Conservation (phyloP, 257 asterid genomes). For the Forsythia viridissima region DNA sequence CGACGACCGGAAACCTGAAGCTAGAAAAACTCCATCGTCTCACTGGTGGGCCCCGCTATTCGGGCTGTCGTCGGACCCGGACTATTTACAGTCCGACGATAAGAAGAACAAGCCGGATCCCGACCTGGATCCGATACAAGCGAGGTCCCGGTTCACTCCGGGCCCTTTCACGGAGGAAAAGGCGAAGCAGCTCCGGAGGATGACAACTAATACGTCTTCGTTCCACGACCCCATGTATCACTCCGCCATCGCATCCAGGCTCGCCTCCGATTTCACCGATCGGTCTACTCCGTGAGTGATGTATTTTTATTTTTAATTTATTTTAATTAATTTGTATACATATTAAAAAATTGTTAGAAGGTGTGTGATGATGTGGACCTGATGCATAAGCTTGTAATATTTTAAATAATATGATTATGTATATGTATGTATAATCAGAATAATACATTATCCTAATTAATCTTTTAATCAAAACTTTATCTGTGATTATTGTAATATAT, state of each 20-base stretch:
- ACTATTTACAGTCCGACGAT: conserved; percentile 36
- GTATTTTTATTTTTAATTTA: not conserved
- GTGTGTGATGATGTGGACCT: conserved; percentile 19
- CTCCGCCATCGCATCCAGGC: conserved; percentile 77
- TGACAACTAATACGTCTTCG: conserved; percentile 48
- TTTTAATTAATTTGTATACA: not conserved
- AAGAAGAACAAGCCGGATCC: conserved; percentile 24
- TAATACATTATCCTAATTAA: not conserved
- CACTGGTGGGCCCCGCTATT: conserved; percentile 74
- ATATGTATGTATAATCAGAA: not conserved
- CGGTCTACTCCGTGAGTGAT: conserved; percentile 11
- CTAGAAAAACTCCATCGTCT: conserved; percentile 27
- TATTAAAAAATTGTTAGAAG: not conserved
- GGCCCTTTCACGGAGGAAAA: conserved; percentile 69
- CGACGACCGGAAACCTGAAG: conserved; percentile 27
- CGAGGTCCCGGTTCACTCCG: conserved; percentile 40
- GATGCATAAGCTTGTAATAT: conserved; percentile 23
- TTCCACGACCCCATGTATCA: conserved; percentile 61
- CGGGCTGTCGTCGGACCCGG: conserved; percentile 63
- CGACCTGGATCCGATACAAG: conserved; percentile 24
- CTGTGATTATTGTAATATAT: conserved; percentile 4
- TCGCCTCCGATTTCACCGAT: conserved; percentile 62
- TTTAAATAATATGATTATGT: conserved; percentile 10
- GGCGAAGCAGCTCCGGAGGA: conserved; percentile 60
- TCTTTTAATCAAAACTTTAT: not conserved